phyloP scores from a whole-genome alignment of 2,329 filamentous ascomycete genomes.

The Fusarium vanettenii region DNA sequence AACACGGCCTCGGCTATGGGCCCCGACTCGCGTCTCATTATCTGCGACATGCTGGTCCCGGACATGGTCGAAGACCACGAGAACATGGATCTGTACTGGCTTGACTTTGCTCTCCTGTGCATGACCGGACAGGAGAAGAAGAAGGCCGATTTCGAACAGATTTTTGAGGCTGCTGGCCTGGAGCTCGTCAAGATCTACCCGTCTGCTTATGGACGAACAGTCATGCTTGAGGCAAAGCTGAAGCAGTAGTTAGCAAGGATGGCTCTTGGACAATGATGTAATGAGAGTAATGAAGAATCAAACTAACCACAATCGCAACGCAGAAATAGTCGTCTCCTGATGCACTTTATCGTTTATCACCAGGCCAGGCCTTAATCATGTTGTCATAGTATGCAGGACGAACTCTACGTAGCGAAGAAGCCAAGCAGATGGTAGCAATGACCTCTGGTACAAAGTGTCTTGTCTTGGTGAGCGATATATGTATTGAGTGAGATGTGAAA shows the following conservation, averaged over 20 bases:
- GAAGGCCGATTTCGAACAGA: slow-evolving; percentile 42
- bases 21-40: slow-evolving; percentile 47
- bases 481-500: neutral
- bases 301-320: neutral
- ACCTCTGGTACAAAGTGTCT: neutral
- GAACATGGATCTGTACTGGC: slow-evolving; percentile 46
- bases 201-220: slow-evolving; percentile 45
- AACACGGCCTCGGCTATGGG: slow-evolving; percentile 48
- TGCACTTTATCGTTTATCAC: neutral
- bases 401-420: neutral
- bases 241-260: slow-evolving; percentile 10
- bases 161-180: slow-evolving; percentile 47
- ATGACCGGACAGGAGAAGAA: slow-evolving; percentile 50
- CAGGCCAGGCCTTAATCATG: neutral
- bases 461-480: neutral
- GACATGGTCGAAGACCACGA: slow-evolving; percentile 43
- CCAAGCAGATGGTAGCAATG: neutral
- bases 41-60: slow-evolving; percentile 51
- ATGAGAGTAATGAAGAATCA: neutral
- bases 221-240: slow-evolving; percentile 47
- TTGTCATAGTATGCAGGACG: neutral
- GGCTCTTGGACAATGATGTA: neutral
- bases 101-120: slow-evolving; percentile 45
- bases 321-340: neutral
- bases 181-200: slow-evolving; percentile 49